Percentiles rank a stretch among this genome's conserved stretches.
Conservation (phyloP, 257 asterid genomes). For the Nyctanthes arbortristis region DNA sequence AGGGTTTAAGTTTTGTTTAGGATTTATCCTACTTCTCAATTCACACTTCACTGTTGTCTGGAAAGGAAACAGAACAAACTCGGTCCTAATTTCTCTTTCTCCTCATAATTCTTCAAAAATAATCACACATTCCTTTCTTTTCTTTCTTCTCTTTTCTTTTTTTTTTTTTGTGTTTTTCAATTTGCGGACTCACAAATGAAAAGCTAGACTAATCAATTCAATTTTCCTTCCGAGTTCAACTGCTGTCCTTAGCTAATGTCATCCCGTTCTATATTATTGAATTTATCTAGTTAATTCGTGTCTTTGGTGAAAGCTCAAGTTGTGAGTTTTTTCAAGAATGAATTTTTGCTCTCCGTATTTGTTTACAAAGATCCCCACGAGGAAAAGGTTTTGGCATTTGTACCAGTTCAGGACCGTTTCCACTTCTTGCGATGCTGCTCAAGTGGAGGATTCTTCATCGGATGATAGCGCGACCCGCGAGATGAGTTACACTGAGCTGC, state of each 20-base stretch:
- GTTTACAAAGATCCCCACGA: background rate
- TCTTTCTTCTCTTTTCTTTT: background rate
- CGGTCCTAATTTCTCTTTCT: background rate
- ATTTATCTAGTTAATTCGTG: conserved; percentile 5
- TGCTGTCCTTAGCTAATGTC: conserved; percentile 9
- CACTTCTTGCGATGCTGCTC: conserved; percentile 40
- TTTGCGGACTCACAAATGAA: background rate
- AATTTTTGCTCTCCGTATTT: conserved; percentile 17
- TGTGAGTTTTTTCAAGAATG: conserved; percentile 27
- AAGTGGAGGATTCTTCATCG: conserved; percentile 30
- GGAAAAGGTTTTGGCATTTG: conserved; percentile 14
- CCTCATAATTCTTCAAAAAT: background rate
- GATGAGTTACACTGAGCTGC: conserved; percentile 34
- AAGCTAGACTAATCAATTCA: background rate
- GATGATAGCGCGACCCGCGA: conserved; percentile 29
- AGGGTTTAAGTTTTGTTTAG: too few relatives aligned
- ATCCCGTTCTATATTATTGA: conserved; percentile 22
- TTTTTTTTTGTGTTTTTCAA: background rate
- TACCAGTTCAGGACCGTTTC: conserved; percentile 30
- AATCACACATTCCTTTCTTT: background rate
- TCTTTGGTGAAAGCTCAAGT: conserved; percentile 15
- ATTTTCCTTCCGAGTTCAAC: background rate
- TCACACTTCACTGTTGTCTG: too few relatives aligned
- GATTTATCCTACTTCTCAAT: too few relatives aligned
- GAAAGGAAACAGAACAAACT: background rate